These are phyloP conservation scores for Lotus japonicus DNA, from an alignment of 306 rosid species.

Conservation along the genomic window DNA sequence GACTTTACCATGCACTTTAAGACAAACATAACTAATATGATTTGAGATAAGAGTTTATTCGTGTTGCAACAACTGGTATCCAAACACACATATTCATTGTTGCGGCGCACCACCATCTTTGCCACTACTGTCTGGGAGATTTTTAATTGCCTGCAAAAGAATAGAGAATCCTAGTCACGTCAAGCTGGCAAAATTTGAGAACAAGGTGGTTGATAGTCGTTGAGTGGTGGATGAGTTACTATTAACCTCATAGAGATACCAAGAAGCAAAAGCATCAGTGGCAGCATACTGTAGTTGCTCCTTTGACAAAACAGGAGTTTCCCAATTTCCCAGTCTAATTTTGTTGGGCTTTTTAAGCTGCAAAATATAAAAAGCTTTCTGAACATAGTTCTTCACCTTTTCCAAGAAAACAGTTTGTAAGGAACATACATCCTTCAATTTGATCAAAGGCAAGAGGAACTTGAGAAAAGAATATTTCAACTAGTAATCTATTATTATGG, in stretches of 20 bases:
- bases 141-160: conserved; percentile 45
- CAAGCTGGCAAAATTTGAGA: background rate
- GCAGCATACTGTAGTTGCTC: conserved; percentile 83
- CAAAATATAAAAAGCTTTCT: conserved; percentile 15
- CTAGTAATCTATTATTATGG: too few species aligned
- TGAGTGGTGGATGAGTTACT: background rate
- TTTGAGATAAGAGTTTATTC: too few species aligned
- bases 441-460: too few species aligned
- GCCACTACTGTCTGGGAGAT: conserved; percentile 40
- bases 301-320: conserved; percentile 48
- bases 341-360: conserved; percentile 70
- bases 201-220: background rate
- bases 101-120: conserved; percentile 16
- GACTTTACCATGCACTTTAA: too few species aligned
- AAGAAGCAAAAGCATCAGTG: conserved; percentile 80
- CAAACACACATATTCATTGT: background rate
- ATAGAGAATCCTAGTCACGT: background rate
- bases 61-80: too few species aligned
- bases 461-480: too few species aligned
- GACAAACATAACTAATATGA: too few species aligned
- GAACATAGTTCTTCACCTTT: background rate
- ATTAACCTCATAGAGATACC: conserved; percentile 75
- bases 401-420: background rate
- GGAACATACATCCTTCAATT: too few species aligned
- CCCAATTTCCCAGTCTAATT: conserved; percentile 84